phyloP scores from a whole-genome alignment of 2,329 filamentous ascomycete genomes.

The Cryphonectria parasitica region DNA sequence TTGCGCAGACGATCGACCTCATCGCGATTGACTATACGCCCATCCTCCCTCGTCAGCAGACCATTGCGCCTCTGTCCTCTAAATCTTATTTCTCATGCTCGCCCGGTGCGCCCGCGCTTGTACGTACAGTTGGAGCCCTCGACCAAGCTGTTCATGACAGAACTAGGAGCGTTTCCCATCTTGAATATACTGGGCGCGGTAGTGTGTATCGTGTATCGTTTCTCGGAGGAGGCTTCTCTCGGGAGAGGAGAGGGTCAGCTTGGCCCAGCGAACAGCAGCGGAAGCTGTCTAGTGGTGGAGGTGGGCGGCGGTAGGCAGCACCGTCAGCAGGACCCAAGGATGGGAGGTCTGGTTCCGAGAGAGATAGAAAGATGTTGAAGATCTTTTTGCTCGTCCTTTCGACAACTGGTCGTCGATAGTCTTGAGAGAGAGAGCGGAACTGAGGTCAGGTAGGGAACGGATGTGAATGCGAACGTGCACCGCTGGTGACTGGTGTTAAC shows the following conservation, averaged over 20 bases:
- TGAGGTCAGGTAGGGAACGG: not conserved
- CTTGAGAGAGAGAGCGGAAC: not conserved
- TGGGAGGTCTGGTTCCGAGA: not conserved
- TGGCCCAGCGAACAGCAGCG: not conserved
- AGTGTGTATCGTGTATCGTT: conserved; percentile 12
- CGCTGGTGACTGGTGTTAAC: not conserved
- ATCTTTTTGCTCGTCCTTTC: not conserved
- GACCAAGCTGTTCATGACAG: conserved; percentile 92
- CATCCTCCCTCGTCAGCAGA: conserved; percentile 7
- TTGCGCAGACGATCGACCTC: conserved; percentile 96
- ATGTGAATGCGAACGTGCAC: not conserved
- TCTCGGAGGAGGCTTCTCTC: not conserved
- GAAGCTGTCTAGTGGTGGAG: not conserved
- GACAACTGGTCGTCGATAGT: not conserved
- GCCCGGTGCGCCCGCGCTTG: not conserved
- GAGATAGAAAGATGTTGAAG: not conserved
- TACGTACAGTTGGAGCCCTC: conserved; percentile 88
- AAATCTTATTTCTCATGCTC: too few relatives aligned
- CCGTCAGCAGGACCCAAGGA: not conserved
- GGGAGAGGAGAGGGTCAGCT: not conserved
- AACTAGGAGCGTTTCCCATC: conserved; percentile 72
- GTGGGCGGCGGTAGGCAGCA: not conserved
- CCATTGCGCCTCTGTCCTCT: not conserved
- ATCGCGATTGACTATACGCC: conserved; percentile 83
- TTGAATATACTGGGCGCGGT: conserved; percentile 18